These are phyloP conservation scores for Erysimum cheiri DNA, from an alignment of 441 rosid species.

Conservation along the genomic window DNA sequence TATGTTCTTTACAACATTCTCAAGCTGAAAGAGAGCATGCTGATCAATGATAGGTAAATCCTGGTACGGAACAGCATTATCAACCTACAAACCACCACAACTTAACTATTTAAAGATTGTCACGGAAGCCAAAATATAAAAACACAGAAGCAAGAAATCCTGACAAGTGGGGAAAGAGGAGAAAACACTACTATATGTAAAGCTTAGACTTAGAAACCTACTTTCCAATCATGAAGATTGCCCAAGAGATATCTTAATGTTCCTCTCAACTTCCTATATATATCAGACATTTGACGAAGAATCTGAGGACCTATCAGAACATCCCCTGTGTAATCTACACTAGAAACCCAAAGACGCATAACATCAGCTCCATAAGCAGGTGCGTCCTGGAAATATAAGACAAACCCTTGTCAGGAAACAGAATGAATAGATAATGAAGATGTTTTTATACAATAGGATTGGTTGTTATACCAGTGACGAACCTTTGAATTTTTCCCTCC, in stretches of 20 bases:
- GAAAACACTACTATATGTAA: slow-evolving; percentile 12
- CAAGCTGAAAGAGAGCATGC: slow-evolving; percentile 90
- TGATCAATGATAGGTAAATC: slow-evolving; percentile 92
- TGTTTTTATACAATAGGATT: slow-evolving; percentile 13
- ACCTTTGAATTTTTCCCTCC: slow-evolving; percentile 93
- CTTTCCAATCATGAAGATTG: slow-evolving; percentile 97
- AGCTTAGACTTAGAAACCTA: slow-evolving; percentile 48
- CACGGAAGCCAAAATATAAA: background rate
- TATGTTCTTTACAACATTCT: slow-evolving; percentile 74
- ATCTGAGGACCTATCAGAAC: slow-evolving; percentile 88
- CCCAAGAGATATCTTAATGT: slow-evolving; percentile 91
- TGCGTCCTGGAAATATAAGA: slow-evolving; percentile 70
- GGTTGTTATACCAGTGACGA: slow-evolving; percentile 38
- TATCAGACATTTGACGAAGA: slow-evolving; percentile 94
- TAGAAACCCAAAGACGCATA: slow-evolving; percentile 97
- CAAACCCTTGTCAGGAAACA: slow-evolving; percentile 31
- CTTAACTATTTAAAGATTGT: slow-evolving; percentile 8
- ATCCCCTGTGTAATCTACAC: slow-evolving; percentile 96
- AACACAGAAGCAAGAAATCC: slow-evolving; percentile 18
- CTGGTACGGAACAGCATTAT: slow-evolving; percentile 69
- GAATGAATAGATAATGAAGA: slow-evolving; percentile 12
- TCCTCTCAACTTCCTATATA: slow-evolving; percentile 94
- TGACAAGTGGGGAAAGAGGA: background rate
- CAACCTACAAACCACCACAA: slow-evolving; percentile 59
- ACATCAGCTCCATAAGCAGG: slow-evolving; percentile 98